Evolutionary conservation across 2,329 filamentous ascomycete genomes (phyloP).

Genomic region (Coniochaeta ligniaria): DNA sequence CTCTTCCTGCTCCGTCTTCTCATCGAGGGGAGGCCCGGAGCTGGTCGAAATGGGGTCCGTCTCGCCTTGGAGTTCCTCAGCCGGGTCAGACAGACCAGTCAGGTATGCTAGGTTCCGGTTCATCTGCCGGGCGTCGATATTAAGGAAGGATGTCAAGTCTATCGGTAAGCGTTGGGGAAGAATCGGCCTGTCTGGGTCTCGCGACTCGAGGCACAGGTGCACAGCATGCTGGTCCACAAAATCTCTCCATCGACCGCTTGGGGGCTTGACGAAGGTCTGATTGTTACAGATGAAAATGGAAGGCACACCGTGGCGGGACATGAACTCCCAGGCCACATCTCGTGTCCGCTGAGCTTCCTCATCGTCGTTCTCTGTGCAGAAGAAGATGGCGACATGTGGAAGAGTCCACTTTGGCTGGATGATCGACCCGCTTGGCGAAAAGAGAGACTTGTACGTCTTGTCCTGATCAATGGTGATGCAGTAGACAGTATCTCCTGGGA

Average conservation of each 20-base stretch:
- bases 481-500: conserved; percentile 22
- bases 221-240: conserved; percentile 33
- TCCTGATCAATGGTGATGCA: conserved; percentile 30
- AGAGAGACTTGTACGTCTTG: conserved; percentile 26
- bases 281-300: conserved; percentile 40
- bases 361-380: conserved; percentile 35
- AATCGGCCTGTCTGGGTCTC: conserved; percentile 25
- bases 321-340: conserved; percentile 35
- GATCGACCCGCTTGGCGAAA: conserved; percentile 25
- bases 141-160: conserved; percentile 39
- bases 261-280: conserved; percentile 26
- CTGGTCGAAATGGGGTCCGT: not conserved
- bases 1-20: not conserved
- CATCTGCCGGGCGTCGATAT: conserved; percentile 44
- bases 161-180: conserved; percentile 36
- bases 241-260: conserved; percentile 23
- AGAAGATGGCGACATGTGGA: conserved; percentile 43
- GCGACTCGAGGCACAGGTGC: conserved; percentile 39
- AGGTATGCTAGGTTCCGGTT: conserved; percentile 45
- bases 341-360: conserved; percentile 28
- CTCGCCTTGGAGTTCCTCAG: conserved; percentile 3
- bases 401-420: conserved; percentile 36
- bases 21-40: not conserved
- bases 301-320: conserved; percentile 37
- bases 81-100: conserved; percentile 26